A percentile compares a stretch with the other conserved stretches of the same genome.
Conservation (phyloP, 257 asterid genomes). For the Penstemon barbatus region DNA sequence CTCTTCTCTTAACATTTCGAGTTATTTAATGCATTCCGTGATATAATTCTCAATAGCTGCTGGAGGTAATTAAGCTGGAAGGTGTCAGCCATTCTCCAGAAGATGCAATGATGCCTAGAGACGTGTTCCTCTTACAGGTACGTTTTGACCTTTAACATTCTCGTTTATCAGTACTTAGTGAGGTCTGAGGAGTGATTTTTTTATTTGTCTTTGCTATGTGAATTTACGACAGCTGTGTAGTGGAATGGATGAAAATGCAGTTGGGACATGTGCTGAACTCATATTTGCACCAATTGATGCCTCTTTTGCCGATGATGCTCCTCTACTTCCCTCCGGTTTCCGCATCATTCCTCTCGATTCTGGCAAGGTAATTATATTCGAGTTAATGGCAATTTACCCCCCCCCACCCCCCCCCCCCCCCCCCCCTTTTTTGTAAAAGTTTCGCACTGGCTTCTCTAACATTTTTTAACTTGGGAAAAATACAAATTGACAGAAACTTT, state of each 20-base stretch:
- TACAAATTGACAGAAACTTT: too few relatives aligned
- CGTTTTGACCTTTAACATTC: too few relatives aligned
- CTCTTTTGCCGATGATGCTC: slow-evolving; percentile 85
- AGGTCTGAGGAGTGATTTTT: too few relatives aligned
- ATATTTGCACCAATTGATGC: slow-evolving; percentile 93
- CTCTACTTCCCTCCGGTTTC: slow-evolving; percentile 87
- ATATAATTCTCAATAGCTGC: slow-evolving; percentile 46
- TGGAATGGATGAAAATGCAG: slow-evolving; percentile 85
- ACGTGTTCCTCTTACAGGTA: slow-evolving; percentile 82
- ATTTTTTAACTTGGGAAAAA: too few relatives aligned
- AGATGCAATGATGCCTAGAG: slow-evolving; percentile 71
- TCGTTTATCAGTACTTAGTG: too few relatives aligned
- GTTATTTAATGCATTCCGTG: slow-evolving; percentile 3
- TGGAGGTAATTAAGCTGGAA: slow-evolving; percentile 87
- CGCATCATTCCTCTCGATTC: slow-evolving; percentile 85
- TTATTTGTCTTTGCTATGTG: neutral
- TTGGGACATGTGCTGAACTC: slow-evolving; percentile 83
- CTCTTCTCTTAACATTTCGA: neutral
- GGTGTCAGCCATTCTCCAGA: slow-evolving; percentile 69
- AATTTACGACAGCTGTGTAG: slow-evolving; percentile 61
- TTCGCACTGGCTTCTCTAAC: too few relatives aligned
- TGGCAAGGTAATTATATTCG: slow-evolving; percentile 48
- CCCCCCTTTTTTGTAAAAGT: too few relatives aligned
- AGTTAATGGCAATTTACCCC: too few relatives aligned
- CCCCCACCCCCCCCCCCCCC: too few relatives aligned